phyloP scores from a whole-genome alignment of 768 basidiomycete species.

The Rhizopogon rudus region DNA sequence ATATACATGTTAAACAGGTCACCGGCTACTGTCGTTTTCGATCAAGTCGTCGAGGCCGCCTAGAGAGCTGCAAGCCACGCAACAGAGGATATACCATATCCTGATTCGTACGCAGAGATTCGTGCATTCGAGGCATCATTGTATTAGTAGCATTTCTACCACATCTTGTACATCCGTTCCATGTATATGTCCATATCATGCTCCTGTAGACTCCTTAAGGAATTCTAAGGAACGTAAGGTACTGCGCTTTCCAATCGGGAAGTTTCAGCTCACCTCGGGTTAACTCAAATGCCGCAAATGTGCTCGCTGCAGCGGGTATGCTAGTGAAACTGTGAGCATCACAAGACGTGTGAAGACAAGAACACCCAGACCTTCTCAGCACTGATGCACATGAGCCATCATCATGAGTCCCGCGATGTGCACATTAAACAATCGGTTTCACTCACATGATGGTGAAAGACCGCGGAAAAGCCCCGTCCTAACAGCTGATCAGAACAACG shows the following conservation, averaged over 20 bases:
- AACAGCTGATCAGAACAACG: not conserved
- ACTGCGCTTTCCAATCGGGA: not conserved
- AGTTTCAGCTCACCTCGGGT: conserved; percentile 54
- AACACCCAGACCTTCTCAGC: conserved; percentile 47
- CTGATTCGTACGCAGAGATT: not conserved
- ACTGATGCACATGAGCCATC: conserved; percentile 33
- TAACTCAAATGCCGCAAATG: conserved; percentile 86
- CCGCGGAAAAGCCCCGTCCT: conserved; percentile 69
- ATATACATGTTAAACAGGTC: conserved; percentile 13
- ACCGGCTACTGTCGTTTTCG: conserved; percentile 27
- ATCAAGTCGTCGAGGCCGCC: conserved; percentile 26
- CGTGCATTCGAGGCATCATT: not conserved
- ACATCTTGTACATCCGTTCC: not conserved
- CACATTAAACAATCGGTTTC: not conserved
- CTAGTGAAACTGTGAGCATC: conserved; percentile 31
- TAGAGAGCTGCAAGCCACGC: not conserved
- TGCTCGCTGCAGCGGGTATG: conserved; percentile 88
- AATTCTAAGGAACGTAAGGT: not conserved
- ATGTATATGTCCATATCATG: not conserved
- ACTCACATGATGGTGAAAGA: conserved; percentile 71
- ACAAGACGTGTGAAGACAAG: not conserved
- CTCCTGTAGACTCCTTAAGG: not conserved
- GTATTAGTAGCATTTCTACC: not conserved
- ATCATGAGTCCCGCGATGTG: not conserved
- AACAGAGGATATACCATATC: not conserved